A percentile compares a stretch with the other conserved stretches of the same genome.
Evolutionary conservation across 176 grass and related monocot species (phyloP).

Genomic region (Puccinellia tenuiflora): DNA sequence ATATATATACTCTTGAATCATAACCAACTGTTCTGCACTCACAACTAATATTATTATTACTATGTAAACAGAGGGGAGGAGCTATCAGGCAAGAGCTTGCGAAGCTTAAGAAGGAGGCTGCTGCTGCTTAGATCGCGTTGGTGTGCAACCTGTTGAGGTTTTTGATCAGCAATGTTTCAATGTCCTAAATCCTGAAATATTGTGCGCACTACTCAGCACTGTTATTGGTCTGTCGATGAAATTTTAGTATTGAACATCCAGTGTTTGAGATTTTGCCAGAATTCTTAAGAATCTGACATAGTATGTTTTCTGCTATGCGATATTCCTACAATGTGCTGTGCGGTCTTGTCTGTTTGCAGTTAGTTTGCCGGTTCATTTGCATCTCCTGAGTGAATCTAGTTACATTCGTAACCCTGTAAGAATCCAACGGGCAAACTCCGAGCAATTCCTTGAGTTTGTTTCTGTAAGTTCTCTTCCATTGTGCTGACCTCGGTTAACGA

Average conservation of each 20-base stretch:
- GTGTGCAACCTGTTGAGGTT: not conserved
- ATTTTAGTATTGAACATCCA: not conserved
- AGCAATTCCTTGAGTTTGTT: too few species aligned
- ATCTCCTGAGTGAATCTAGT: too few species aligned
- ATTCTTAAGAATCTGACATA: not conserved
- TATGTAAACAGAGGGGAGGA: constrained; percentile 65
- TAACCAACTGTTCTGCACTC: not conserved
- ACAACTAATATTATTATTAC: not conserved
- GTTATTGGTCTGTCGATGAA: not conserved
- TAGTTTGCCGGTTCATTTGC: not conserved
- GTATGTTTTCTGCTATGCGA: not conserved
- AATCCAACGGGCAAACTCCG: too few species aligned
- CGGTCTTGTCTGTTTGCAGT: not conserved
- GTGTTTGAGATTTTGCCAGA: not conserved
- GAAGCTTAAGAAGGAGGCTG: constrained; percentile 66
- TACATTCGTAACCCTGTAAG: too few species aligned
- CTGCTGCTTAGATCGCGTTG: constrained; percentile 30
- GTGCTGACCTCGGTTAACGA: too few species aligned
- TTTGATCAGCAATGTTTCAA: constrained; percentile 5
- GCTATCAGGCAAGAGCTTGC: constrained; percentile 72
- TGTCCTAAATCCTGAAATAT: not conserved
- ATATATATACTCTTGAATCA: not conserved
- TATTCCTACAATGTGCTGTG: not conserved
- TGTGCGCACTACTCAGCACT: not conserved
- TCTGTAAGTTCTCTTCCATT: too few species aligned